These are phyloP conservation scores for Capsella rubella DNA, from an alignment of 441 rosid species.

Conservation along the genomic window DNA sequence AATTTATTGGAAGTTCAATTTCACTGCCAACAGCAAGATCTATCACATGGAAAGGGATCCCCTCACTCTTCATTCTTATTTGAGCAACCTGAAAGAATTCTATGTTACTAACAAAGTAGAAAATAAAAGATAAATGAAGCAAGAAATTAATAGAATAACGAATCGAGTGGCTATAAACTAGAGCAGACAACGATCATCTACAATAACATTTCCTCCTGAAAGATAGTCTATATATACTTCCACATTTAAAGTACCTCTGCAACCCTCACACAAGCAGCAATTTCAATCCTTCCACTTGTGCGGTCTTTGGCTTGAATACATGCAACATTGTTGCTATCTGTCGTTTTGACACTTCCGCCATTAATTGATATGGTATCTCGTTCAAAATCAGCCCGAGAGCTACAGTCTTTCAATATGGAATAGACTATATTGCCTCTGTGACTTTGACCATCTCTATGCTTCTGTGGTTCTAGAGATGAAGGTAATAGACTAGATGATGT, in stretches of 20 bases:
- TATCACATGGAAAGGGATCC: constrained; percentile 55
- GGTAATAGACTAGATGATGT: constrained; percentile 78
- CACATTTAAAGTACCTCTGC: constrained; percentile 71
- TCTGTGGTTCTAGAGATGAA: constrained; percentile 57
- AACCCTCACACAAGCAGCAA: constrained; percentile 92
- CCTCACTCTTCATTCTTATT: constrained; percentile 68
- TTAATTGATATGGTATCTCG: constrained; percentile 64
- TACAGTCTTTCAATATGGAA: constrained; percentile 70
- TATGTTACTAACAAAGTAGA: constrained; percentile 27
- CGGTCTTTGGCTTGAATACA: constrained; percentile 96
- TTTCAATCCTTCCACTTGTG: constrained; percentile 77
- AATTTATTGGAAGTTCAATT: constrained; percentile 72
- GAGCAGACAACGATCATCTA: not conserved
- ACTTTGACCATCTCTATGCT: constrained; percentile 66
- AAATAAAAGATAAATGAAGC: constrained; percentile 17
- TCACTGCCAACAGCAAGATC: constrained; percentile 86
- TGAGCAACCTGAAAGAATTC: constrained; percentile 77
- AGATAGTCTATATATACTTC: not conserved
- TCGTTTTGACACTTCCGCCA: constrained; percentile 76
- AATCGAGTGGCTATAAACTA: constrained; percentile 11
- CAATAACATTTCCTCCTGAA: constrained; percentile 2
- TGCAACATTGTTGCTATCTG: constrained; percentile 70
- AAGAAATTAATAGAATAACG: not conserved
- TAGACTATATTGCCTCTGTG: constrained; percentile 70
- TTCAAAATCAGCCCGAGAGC: constrained; percentile 59